Base-by-base conservation (phyloP, 176 grass and related monocot genomes). In the Miscanthus lutarioriparius region DNA sequence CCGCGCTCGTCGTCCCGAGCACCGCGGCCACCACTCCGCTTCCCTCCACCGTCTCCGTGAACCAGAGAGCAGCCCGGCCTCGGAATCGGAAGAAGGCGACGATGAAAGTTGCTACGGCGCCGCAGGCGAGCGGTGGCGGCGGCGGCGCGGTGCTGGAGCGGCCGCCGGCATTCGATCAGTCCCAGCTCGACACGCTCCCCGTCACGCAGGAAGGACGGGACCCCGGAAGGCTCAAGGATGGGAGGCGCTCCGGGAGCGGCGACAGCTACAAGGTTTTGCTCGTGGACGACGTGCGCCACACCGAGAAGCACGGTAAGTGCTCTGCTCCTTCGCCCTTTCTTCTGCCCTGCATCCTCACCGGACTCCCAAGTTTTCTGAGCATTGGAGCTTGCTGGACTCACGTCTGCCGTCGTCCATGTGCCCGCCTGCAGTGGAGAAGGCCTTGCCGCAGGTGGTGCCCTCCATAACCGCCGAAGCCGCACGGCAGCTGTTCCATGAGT, bases 201-300 rank as follows among this genome's bases (percentile, higher is more conserved):
- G 51, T 69, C 49, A 33, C 61, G 25, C 44, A 88, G 79, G 94
- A 90, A 92, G 95, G 90, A 70, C 86, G 90, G 20, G 90, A 94
- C 77, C 82, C 88, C 8, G 90, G 90, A 32, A 76, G 88, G 83
- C 76, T 74, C 65, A 85, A 16, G 70, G 67, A 85, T 8, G 72
- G 62, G 68, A 97, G 67, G 83, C 86, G 79, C 45, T 61, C 87
- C 8, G 83, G 89, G 5, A 92, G 68, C 53, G 90, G 90, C 43
- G 94, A 94, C 71, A 89, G 78, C 86, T 96, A 82, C 91, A 92
- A 84, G 80, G 91, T 91, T 58, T 36, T 97, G 64, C 83, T 97
- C 65, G 43, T 97, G 28, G 91, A 97, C 82, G 91, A 94, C 79
- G 81, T 75, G 43, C 87, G 87, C 68, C 94, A 91, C 79, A 91